phyloP scores from a whole-genome alignment of 768 basidiomycete species.

The Boletus pseudo-olivaceus region DNA sequence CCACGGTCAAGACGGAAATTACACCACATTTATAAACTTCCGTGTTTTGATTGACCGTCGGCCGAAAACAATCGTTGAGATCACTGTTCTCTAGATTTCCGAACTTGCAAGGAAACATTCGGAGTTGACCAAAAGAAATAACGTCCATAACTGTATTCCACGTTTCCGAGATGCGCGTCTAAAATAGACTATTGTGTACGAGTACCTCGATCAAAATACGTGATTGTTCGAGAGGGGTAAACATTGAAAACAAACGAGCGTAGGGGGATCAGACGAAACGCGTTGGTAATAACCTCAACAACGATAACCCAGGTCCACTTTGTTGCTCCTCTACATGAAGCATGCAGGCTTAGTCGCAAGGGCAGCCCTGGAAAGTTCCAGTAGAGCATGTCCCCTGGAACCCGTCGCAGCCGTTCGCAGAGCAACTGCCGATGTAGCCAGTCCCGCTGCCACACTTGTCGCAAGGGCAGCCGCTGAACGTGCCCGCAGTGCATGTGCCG shows the following conservation, averaged over 20 bases:
- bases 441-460: not conserved
- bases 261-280: not conserved
- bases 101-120: not conserved
- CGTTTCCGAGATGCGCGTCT: not conserved
- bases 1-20: slow-evolving; percentile 12
- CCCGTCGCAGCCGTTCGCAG: not conserved
- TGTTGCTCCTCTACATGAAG: not conserved
- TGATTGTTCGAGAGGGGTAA: no score
- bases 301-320: not conserved
- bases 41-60: not conserved
- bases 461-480: not conserved
- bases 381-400: not conserved
- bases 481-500: not conserved
- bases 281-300: no score
- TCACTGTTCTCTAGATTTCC: not conserved
- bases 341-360: not conserved
- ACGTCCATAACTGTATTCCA: not conserved
- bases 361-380: not conserved
- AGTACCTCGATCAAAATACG: not conserved
- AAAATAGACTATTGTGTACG: not conserved
- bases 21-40: not conserved
- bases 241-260: not conserved
- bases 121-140: not conserved
- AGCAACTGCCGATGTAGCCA: not conserved
- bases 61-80: not conserved